These are phyloP conservation scores for Hypoxylon crocopeplum DNA, from an alignment of 495 filamentous ascomycete species.

Conservation along the genomic window DNA sequence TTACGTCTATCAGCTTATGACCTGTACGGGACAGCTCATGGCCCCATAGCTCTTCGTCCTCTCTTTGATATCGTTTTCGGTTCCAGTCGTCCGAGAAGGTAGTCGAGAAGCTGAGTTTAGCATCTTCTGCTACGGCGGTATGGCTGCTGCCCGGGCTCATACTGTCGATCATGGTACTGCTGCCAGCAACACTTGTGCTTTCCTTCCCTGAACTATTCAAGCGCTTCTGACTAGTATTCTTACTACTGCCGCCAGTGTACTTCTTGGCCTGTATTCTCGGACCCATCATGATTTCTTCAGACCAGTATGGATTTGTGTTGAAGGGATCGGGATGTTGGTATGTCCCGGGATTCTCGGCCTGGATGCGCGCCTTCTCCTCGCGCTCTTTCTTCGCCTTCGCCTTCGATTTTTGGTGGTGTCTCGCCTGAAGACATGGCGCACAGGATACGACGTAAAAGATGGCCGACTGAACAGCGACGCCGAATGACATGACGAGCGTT, in stretches of 20 bases:
- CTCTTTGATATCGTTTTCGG: conserved; percentile 76
- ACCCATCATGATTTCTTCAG: conserved; percentile 80
- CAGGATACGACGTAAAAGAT: conserved; percentile 87
- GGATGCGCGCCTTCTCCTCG: conserved; percentile 62
- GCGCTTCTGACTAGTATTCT: conserved; percentile 58
- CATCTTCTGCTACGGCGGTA: conserved; percentile 21
- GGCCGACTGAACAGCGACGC: conserved; percentile 72
- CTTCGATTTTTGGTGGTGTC: conserved; percentile 67
- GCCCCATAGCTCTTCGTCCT: conserved; percentile 87
- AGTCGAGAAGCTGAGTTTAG: conserved; percentile 43
- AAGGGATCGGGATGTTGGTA: conserved; percentile 84
- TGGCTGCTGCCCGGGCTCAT: conserved; percentile 28
- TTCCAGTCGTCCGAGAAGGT: conserved; percentile 67
- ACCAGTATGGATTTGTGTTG: conserved; percentile 85
- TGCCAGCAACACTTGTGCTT: conserved; percentile 44
- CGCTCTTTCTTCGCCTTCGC: conserved; percentile 65
- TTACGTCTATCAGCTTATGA: conserved; percentile 56
- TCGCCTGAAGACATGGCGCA: conserved; percentile 74
- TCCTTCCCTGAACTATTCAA: conserved; percentile 55
- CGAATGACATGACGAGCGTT: conserved; percentile 57
- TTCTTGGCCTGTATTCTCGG: conserved; percentile 71
- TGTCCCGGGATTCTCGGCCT: conserved; percentile 71
- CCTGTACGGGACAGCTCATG: conserved; percentile 47
- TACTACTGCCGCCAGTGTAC: too few relatives aligned
- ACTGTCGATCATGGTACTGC: conserved; percentile 37